Evolutionary conservation across 768 basidiomycete genomes (phyloP).

Genomic region (Amanita muscaria): DNA sequence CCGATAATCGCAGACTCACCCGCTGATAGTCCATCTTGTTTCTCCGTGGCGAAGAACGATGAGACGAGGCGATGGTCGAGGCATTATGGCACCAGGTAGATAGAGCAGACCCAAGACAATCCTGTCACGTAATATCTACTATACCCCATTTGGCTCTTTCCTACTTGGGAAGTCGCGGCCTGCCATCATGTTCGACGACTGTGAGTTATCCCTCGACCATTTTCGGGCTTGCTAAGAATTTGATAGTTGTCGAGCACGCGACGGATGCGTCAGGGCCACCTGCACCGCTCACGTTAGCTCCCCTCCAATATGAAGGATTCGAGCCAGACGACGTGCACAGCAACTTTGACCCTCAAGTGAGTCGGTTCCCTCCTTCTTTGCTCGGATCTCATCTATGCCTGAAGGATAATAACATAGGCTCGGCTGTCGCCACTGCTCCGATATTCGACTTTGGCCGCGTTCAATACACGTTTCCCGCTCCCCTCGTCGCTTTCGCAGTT

Average conservation of each 20-base stretch:
- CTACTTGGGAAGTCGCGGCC: not conserved
- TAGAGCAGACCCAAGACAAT: no score
- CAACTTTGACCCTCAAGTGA: conserved; percentile 27
- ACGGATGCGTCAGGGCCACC: conserved; percentile 37
- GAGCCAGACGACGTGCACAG: conserved; percentile 56
- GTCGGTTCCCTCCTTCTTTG: not conserved
- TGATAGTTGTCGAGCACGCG: conserved; percentile 83
- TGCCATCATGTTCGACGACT: conserved; percentile 56
- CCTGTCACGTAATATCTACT: no score
- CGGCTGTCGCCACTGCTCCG: conserved; percentile 35
- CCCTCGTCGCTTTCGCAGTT: conserved; percentile 75
- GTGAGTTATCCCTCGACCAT: conserved; percentile 29
- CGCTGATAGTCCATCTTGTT: conserved; percentile 91
- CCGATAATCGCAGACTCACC: conserved; percentile 32
- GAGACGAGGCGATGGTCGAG: conserved; percentile 56
- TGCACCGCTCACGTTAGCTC: conserved; percentile 35
- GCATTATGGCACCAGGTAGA: conserved; percentile 18
- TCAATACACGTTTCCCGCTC: conserved; percentile 80
- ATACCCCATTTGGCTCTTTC: no score
- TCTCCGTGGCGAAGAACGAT: conserved; percentile 83
- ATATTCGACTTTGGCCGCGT: conserved; percentile 83
- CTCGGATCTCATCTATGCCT: not conserved
- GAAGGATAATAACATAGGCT: conserved; percentile 21
- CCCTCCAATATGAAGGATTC: conserved; percentile 81
- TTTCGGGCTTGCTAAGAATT: conserved; percentile 10